Conservation (phyloP, 768 basidiomycete species). For the Mycena epipterygia region DNA sequence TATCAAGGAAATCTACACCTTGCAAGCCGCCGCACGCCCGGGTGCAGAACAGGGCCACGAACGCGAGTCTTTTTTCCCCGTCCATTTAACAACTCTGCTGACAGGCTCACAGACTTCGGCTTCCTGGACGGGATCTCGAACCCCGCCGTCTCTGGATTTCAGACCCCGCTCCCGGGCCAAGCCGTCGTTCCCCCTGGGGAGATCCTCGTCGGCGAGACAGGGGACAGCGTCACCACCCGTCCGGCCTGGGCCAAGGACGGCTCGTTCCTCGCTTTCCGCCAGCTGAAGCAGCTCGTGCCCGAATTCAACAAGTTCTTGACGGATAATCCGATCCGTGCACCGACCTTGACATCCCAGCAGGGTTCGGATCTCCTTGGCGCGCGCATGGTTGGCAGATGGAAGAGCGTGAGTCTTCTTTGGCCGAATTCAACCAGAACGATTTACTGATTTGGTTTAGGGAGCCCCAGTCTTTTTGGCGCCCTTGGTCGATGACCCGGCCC, state of each 20-base stretch:
- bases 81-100: not conserved
- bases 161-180: no score
- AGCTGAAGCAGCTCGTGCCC: constrained; percentile 49
- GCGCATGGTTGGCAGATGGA: constrained; percentile 67
- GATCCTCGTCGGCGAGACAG: constrained; percentile 59
- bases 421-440: constrained; percentile 49
- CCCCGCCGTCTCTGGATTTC: constrained; percentile 59
- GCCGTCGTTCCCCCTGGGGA: constrained; percentile 56
- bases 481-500: constrained; percentile 21
- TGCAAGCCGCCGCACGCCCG: no score
- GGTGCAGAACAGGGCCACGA: constrained; percentile 58
- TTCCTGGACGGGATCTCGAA: constrained; percentile 68
- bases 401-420: constrained; percentile 54
- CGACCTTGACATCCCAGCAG: constrained; percentile 51
- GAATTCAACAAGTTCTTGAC: constrained; percentile 57
- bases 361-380: constrained; percentile 65
- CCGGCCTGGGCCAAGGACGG: constrained; percentile 45
- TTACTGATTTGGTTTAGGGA: constrained; percentile 21
- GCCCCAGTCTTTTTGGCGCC: constrained; percentile 37
- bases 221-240: constrained; percentile 48
- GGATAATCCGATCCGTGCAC: constrained; percentile 53
- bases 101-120: constrained; percentile 52
- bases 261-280: constrained; percentile 50
- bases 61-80: constrained; percentile 46
- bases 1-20: constrained; percentile 16